phyloP scores from a whole-genome alignment of 345 rosid species.

The Mangifera indica region DNA sequence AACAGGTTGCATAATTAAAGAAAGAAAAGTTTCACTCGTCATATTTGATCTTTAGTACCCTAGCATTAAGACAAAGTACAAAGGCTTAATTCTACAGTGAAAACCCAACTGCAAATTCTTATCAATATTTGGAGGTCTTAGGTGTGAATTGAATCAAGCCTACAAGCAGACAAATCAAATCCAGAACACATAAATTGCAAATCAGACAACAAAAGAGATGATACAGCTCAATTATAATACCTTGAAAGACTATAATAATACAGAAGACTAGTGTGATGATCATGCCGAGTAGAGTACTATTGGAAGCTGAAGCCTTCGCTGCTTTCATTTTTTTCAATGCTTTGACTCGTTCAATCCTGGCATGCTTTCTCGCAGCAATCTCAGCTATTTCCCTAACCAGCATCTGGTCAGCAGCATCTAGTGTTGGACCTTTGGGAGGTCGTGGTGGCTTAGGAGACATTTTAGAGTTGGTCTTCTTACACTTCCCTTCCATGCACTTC shows the following conservation, averaged over 20 bases:
- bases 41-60: neutral
- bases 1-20: neutral
- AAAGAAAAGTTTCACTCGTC: neutral
- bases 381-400: conserved; percentile 73
- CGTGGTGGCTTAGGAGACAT: conserved; percentile 85
- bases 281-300: conserved; percentile 59
- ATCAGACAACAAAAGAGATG: too few relatives aligned
- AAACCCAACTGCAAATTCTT: neutral
- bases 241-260: conserved; percentile 69
- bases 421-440: conserved; percentile 72
- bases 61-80: neutral
- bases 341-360: conserved; percentile 68
- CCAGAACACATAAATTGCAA: too few relatives aligned
- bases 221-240: conserved; percentile 29
- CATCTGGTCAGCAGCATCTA: conserved; percentile 78
- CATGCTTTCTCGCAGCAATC: conserved; percentile 76
- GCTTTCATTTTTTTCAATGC: conserved; percentile 63
- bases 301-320: conserved; percentile 52
- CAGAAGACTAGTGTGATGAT: conserved; percentile 67
- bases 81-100: neutral
- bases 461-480: conserved; percentile 45
- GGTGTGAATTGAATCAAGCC: conserved; percentile 2
- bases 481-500: conserved; percentile 32
- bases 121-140: neutral
- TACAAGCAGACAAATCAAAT: conserved; percentile 1